These are phyloP conservation scores for Metschnikowia kunwiensis DNA, from an alignment of 805 yeast genomes.

Conservation along the genomic window DNA sequence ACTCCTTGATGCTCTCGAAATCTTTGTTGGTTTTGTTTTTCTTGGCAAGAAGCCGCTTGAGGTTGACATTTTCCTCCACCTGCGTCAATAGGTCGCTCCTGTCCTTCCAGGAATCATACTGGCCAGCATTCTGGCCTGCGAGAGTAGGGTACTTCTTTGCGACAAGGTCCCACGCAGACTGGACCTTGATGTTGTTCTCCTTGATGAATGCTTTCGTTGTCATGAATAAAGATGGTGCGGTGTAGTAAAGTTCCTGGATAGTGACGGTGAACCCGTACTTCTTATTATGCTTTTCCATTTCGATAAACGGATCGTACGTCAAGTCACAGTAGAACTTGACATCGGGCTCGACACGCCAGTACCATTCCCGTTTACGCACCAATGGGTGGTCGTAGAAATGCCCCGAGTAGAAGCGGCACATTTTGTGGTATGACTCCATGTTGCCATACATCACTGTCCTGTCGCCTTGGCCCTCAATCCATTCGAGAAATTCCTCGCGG, in stretches of 20 bases:
- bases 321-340: constrained; percentile 88
- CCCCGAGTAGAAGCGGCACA: constrained; percentile 76
- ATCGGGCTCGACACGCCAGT: constrained; percentile 95
- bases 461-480: constrained; percentile 75
- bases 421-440: constrained; percentile 79
- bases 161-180: constrained; percentile 71
- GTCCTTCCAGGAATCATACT: constrained; percentile 23
- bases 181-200: constrained; percentile 45
- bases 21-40: constrained; percentile 25
- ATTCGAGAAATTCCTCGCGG: constrained; percentile 48
- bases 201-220: constrained; percentile 64
- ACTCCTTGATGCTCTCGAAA: constrained; percentile 16
- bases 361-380: constrained; percentile 75
- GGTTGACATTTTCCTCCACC: constrained; percentile 28
- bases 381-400: constrained; percentile 76
- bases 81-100: constrained; percentile 23
- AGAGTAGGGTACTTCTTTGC: constrained; percentile 31
- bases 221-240: constrained; percentile 79
- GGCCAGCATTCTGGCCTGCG: constrained; percentile 21
- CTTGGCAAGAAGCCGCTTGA: constrained; percentile 22
- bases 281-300: constrained; percentile 68
- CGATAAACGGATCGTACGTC: constrained; percentile 85
- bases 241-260: constrained; percentile 72
- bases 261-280: constrained; percentile 83
- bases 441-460: constrained; percentile 81